Conservation (phyloP, 2,329 filamentous ascomycete species). For the Raffaelea deltoideospora region DNA sequence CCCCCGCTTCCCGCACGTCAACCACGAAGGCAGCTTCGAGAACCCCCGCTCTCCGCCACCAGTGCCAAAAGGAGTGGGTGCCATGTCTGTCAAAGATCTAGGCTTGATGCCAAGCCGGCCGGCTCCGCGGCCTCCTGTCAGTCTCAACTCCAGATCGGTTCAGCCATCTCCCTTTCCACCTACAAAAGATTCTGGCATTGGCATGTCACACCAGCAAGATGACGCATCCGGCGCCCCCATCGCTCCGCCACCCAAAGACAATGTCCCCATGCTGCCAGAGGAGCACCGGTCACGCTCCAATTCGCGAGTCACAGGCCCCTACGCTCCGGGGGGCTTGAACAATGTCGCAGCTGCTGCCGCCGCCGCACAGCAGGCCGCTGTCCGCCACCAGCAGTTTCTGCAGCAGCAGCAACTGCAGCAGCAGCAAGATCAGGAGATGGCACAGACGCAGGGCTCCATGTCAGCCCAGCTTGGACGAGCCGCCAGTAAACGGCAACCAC, state of each 20-base stretch:
- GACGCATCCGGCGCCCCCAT: slow-evolving; percentile 34
- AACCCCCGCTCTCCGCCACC: slow-evolving; percentile 89
- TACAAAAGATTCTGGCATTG: slow-evolving; percentile 47
- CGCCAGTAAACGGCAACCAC: slow-evolving; percentile 51
- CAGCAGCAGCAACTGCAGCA: slow-evolving; percentile 85
- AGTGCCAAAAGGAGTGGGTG: slow-evolving; percentile 48
- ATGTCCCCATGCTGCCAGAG: slow-evolving; percentile 45
- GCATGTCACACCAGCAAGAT: slow-evolving; percentile 41
- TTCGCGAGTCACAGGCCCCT: slow-evolving; percentile 43
- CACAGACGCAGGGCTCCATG: slow-evolving; percentile 64
- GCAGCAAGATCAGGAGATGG: slow-evolving; percentile 75
- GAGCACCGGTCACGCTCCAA: slow-evolving; percentile 55
- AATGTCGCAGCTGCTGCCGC: not conserved
- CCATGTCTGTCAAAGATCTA: slow-evolving; percentile 34
- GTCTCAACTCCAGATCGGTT: slow-evolving; percentile 39
- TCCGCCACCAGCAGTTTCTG: slow-evolving; percentile 47
- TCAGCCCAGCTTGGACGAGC: slow-evolving; percentile 54
- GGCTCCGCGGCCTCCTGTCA: slow-evolving; percentile 72
- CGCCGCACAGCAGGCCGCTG: slow-evolving; percentile 14
- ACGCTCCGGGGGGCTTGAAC: slow-evolving; percentile 23
- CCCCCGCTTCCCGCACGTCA: slow-evolving; percentile 70
- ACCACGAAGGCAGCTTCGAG: slow-evolving; percentile 88
- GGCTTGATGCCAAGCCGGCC: slow-evolving; percentile 66
- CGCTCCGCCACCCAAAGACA: slow-evolving; percentile 31
- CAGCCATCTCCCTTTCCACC: slow-evolving; percentile 39